Evolutionary conservation across 2,329 filamentous ascomycete genomes (phyloP), one percentile per base, ranked within the genome.

Genomic region (Aspergillus pseudoterreus): DNA sequence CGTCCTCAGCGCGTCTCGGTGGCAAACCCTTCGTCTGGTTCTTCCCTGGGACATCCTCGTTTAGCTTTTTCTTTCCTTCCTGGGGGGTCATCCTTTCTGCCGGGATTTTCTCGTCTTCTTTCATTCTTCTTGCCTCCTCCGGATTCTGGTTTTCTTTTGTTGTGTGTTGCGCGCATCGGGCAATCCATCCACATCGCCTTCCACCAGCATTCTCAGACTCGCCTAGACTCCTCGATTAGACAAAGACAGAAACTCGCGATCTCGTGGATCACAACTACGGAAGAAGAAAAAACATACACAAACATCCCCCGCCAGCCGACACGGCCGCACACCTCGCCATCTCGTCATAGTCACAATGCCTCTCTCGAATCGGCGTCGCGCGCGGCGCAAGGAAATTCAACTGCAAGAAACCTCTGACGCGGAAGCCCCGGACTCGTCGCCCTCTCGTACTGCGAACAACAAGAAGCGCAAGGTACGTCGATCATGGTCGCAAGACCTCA

Each of bases 391-490:
- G 66, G 70, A 73, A 61, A 65, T 73, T 38, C 66, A 73, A 58
- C 65, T 73, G 45, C 73, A 75, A 54, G 71, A 75, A 58, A 70
- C 70, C 2, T 74, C 73, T 24, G 74, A 77, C 48, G 70, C 66
- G 51, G 75, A 77, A 55, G 66, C 70, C 32, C 69, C 73, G 57
- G 74, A 76, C 55, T 78, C 75, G 32, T 78, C 76, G 33, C 74
- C 75, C 39, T 72, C 68, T 57, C 73, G 71, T 36, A 73, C 74
- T 14, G 71, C 75, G 19, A 66, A 68, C 48, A 78, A 68, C 47
- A 78, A 77, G 63, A 77, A 75, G 66, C 72, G 74, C 70, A 78
- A 74, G 71, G 75, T 78, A 50, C 51, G 45, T 19, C n/a, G 11
- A 11, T 27, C 19, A 47, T 55, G 22, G 45, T 27, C 11, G 35